A percentile compares a stretch with the other conserved stretches of the same genome.
Evolutionary conservation across 2,329 filamentous ascomycete species (phyloP).

Genomic region (Exophiala sideris): DNA sequence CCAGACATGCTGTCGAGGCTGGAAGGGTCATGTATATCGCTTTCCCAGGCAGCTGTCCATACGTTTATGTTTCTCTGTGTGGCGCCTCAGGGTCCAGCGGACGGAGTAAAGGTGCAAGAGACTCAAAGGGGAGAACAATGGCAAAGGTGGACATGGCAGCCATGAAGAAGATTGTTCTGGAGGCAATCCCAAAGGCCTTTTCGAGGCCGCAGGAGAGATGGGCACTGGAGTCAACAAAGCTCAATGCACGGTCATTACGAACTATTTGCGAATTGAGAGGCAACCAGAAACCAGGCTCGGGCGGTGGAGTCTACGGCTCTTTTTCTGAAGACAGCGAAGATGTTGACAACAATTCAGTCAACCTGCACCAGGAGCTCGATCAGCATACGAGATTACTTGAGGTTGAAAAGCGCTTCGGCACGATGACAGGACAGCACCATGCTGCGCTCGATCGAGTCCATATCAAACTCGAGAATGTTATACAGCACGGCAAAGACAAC

Average conservation of each 20-base stretch:
- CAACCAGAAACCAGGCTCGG: conserved; percentile 65
- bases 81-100: conserved; percentile 36
- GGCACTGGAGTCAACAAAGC: conserved; percentile 62
- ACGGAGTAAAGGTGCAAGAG: conserved; percentile 16
- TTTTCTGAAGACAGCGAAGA: conserved; percentile 47
- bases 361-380: conserved; percentile 1
- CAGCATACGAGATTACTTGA: neutral
- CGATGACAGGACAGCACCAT: conserved; percentile 14
- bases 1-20: conserved; percentile 50
- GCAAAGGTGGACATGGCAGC: conserved; percentile 26
- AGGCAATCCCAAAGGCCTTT: conserved; percentile 78
- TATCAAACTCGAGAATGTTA: conserved; percentile 15
- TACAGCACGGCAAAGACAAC: neutral
- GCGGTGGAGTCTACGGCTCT: conserved; percentile 74
- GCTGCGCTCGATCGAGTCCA: conserved; percentile 25
- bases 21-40: conserved; percentile 74
- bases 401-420: conserved; percentile 23
- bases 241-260: conserved; percentile 68
- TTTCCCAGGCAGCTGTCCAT: conserved; percentile 76
- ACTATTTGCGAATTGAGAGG: conserved; percentile 69
- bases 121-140: conserved; percentile 5
- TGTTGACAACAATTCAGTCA: conserved; percentile 1
- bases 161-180: conserved; percentile 58
- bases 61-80: conserved; percentile 63
- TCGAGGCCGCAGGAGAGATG: conserved; percentile 72